Percentiles rank a stretch among this genome's conserved stretches.
Evolutionary conservation across 1,284 basidiomycete genomes (phyloP).

Genomic region (Leucoagaricus sp.): DNA sequence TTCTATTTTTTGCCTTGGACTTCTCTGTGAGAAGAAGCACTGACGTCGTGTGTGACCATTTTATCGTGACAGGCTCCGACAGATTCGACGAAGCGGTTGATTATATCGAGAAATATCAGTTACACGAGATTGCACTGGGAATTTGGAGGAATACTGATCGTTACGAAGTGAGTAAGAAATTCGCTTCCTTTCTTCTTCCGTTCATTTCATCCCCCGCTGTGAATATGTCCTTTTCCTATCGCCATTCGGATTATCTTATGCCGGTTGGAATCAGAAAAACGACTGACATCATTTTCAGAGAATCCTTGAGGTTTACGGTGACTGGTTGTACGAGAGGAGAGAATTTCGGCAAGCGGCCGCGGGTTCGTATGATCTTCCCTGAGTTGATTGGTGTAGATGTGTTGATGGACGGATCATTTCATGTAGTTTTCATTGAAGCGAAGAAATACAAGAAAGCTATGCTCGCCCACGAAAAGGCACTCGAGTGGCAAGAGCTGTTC

Average conservation of each 20-base stretch:
- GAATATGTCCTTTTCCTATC: too few relatives aligned
- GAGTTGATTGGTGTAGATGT: neutral
- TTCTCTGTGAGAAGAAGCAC: neutral
- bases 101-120: slow-evolving; percentile 80
- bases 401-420: slow-evolving; percentile 28
- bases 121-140: slow-evolving; percentile 74
- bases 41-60: neutral
- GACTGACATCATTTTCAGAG: slow-evolving; percentile 33
- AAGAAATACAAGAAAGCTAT: slow-evolving; percentile 70
- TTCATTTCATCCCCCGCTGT: neutral
- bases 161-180: slow-evolving; percentile 57
- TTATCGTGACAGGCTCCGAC: slow-evolving; percentile 47
- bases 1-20: neutral
- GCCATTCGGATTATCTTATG: too few relatives aligned
- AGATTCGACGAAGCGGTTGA: slow-evolving; percentile 79
- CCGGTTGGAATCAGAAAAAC: too few relatives aligned
- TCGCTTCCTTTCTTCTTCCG: neutral
- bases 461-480: slow-evolving; percentile 81
- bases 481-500: slow-evolving; percentile 91
- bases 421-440: slow-evolving; percentile 74
- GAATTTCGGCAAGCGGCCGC: slow-evolving; percentile 85
- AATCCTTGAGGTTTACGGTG: slow-evolving; percentile 82
- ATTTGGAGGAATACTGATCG: slow-evolving; percentile 71
- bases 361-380: slow-evolving; percentile 44
- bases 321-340: slow-evolving; percentile 84